Evolutionary conservation across 345 rosid species (phyloP).

Genomic region (Salix exigua): DNA sequence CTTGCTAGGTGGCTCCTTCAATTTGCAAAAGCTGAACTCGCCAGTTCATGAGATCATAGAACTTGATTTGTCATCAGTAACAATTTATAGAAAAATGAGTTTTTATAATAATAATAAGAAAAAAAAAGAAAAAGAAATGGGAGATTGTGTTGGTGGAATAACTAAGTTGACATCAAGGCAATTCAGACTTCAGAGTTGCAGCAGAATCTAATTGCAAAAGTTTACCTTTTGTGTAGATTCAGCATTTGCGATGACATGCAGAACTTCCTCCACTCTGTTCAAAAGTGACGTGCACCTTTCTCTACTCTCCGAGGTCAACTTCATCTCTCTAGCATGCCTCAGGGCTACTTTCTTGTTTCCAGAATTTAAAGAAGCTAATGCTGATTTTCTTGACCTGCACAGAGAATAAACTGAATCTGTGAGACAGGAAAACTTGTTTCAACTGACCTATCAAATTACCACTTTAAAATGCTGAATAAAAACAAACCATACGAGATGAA

Average conservation of each 20-base stretch:
- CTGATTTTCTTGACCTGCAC: slow-evolving; percentile 64
- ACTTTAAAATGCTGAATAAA: slow-evolving; percentile 2
- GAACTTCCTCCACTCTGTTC: slow-evolving; percentile 80
- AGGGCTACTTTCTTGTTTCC: slow-evolving; percentile 74
- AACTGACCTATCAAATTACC: neutral
- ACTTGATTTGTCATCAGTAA: neutral
- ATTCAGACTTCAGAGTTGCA: neutral
- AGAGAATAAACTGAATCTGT: neutral
- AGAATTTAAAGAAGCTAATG: slow-evolving; percentile 56
- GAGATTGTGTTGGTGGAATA: neutral
- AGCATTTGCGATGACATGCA: slow-evolving; percentile 52
- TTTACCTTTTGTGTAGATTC: slow-evolving; percentile 76
- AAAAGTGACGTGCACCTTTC: slow-evolving; percentile 66
- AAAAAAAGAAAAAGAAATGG: no score
- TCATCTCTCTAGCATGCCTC: slow-evolving; percentile 68
- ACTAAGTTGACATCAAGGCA: neutral
- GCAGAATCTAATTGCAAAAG: neutral
- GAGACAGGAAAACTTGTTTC: neutral
- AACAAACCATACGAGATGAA: neutral
- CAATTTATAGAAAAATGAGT: neutral
- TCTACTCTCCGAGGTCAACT: slow-evolving; percentile 59
- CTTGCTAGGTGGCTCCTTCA: neutral
- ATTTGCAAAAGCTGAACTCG: neutral
- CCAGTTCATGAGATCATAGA: neutral
- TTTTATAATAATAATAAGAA: neutral